These are phyloP conservation scores for Parathielavia appendiculata DNA, from an alignment of 495 filamentous ascomycete genomes.

Conservation along the genomic window DNA sequence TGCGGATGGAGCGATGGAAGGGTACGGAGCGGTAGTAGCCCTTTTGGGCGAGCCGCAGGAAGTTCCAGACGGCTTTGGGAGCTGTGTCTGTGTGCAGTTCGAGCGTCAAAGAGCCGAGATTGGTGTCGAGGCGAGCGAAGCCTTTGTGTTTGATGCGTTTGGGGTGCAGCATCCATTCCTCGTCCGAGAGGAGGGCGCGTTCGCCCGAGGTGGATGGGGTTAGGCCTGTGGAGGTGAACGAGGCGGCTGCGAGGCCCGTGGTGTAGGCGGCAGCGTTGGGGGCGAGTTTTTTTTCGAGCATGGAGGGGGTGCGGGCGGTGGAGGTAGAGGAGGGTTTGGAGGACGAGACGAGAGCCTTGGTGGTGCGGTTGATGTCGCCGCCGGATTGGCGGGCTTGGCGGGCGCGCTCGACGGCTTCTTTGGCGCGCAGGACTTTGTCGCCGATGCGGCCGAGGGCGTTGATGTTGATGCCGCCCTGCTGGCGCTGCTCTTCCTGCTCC, in stretches of 20 bases:
- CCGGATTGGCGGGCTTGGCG: slow-evolving; percentile 50
- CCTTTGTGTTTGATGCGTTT: slow-evolving; percentile 81
- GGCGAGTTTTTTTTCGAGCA: slow-evolving; percentile 50
- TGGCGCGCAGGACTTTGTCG: slow-evolving; percentile 86
- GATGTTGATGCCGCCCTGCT: slow-evolving; percentile 64
- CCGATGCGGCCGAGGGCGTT: slow-evolving; percentile 69
- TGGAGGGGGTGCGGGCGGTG: slow-evolving; percentile 29
- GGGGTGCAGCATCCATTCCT: slow-evolving; percentile 93
- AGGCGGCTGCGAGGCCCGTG: slow-evolving; percentile 86
- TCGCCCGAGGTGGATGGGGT: slow-evolving; percentile 86
- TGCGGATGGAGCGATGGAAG: slow-evolving; percentile 89
- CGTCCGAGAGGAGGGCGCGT: slow-evolving; percentile 77
- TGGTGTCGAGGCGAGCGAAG: slow-evolving; percentile 84
- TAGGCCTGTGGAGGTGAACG: slow-evolving; percentile 88
- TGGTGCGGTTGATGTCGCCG: slow-evolving; percentile 47
- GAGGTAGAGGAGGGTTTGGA: slow-evolving; percentile 18
- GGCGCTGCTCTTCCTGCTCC: slow-evolving; percentile 47
- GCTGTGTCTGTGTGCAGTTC: slow-evolving; percentile 88
- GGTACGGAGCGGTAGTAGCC: slow-evolving; percentile 79
- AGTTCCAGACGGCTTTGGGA: slow-evolving; percentile 94
- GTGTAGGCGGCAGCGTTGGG: slow-evolving; percentile 89
- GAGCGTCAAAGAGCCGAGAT: slow-evolving; percentile 74
- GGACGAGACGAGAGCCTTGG: slow-evolving; percentile 35
- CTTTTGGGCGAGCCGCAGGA: slow-evolving; percentile 77
- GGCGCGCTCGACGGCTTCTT: slow-evolving; percentile 80